A percentile compares a stretch with the other conserved stretches of the same genome.
Evolutionary conservation across 768 basidiomycete genomes (phyloP).

Genomic region (Dictyophora rubrovolvata): DNA sequence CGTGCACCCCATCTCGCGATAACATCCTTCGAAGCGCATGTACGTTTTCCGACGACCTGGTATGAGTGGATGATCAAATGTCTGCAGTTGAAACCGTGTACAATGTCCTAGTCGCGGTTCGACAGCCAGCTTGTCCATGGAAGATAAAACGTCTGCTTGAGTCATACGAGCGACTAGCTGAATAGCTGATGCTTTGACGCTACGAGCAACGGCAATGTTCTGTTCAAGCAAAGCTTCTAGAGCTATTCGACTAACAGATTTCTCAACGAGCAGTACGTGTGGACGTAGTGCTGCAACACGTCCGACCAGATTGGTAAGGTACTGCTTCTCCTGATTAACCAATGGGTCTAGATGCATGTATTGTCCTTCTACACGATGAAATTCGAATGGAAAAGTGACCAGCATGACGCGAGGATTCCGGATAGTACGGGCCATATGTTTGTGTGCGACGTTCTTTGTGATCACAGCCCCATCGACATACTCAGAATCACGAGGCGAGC

Average conservation of each 20-base stretch:
- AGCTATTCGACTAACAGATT: slow-evolving; percentile 83
- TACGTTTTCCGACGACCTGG: slow-evolving; percentile 92
- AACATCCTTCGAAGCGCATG: slow-evolving; percentile 97
- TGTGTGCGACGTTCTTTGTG: slow-evolving; percentile 96
- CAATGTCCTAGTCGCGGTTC: slow-evolving; percentile 89
- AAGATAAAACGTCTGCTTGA: slow-evolving; percentile 89
- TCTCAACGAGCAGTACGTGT: slow-evolving; percentile 85
- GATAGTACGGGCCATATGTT: slow-evolving; percentile 78
- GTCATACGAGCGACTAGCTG: slow-evolving; percentile 88
- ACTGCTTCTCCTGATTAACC: slow-evolving; percentile 86
- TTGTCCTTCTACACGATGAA: slow-evolving; percentile 84
- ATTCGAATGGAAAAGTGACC: slow-evolving; percentile 90
- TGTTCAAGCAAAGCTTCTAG: slow-evolving; percentile 77
- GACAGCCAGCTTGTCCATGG: slow-evolving; percentile 85
- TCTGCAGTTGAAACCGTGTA: slow-evolving; percentile 74
- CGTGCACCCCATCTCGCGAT: slow-evolving; percentile 87
- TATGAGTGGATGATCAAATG: slow-evolving; percentile 88
- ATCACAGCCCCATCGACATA: slow-evolving; percentile 96
- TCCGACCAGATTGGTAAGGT: slow-evolving; percentile 75
- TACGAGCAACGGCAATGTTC: slow-evolving; percentile 82
- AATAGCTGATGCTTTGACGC: slow-evolving; percentile 82
- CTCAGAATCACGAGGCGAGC: slow-evolving; percentile 84
- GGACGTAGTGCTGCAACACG: slow-evolving; percentile 89
- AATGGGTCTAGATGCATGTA: slow-evolving; percentile 90
- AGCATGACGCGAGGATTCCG: slow-evolving; percentile 91